Percentiles rank a stretch among this genome's conserved stretches.
Conservation (phyloP, 2,329 filamentous ascomycete species). For the Cucurbitaria berberidis region DNA sequence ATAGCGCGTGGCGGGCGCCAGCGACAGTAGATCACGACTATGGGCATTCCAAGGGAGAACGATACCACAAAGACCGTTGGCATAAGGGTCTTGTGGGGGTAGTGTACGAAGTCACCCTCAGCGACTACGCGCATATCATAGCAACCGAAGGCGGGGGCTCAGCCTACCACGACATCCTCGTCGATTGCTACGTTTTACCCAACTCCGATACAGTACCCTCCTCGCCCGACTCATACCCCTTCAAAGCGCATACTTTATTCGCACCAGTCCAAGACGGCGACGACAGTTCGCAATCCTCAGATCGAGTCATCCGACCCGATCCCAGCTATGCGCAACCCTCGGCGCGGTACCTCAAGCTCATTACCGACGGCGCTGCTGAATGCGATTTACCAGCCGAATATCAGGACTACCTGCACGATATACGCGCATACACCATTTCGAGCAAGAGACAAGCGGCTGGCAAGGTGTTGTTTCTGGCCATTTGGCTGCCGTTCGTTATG, state of each 20-base stretch:
- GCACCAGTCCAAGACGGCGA: slow-evolving; percentile 57
- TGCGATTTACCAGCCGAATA: slow-evolving; percentile 82
- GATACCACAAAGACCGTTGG: slow-evolving; percentile 68
- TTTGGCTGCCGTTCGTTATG: slow-evolving; percentile 66
- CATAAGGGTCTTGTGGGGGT: slow-evolving; percentile 85
- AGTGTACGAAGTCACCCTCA: slow-evolving; percentile 88
- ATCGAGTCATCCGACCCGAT: slow-evolving; percentile 65
- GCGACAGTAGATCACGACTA: slow-evolving; percentile 24
- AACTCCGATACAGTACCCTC: slow-evolving; percentile 66
- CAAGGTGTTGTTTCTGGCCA: slow-evolving; percentile 63
- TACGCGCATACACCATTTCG: slow-evolving; percentile 76
- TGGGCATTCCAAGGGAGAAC: slow-evolving; percentile 25
- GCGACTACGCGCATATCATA: slow-evolving; percentile 85
- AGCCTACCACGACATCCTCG: slow-evolving; percentile 81
- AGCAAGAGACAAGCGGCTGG: slow-evolving; percentile 71
- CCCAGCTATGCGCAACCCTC: slow-evolving; percentile 81
- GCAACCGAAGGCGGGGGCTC: slow-evolving; percentile 87
- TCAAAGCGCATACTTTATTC: slow-evolving; percentile 85
- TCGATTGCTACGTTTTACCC: slow-evolving; percentile 76
- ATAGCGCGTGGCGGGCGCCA: slow-evolving; percentile 66
- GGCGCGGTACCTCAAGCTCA: slow-evolving; percentile 79
- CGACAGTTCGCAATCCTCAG: slow-evolving; percentile 28
- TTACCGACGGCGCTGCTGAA: slow-evolving; percentile 79
- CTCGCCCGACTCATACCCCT: slow-evolving; percentile 65
- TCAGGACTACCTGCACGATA: slow-evolving; percentile 70